Evolutionary conservation across 352 stramenopile genomes (phyloP).

Genomic region (Globisporangium echinulatum): DNA sequence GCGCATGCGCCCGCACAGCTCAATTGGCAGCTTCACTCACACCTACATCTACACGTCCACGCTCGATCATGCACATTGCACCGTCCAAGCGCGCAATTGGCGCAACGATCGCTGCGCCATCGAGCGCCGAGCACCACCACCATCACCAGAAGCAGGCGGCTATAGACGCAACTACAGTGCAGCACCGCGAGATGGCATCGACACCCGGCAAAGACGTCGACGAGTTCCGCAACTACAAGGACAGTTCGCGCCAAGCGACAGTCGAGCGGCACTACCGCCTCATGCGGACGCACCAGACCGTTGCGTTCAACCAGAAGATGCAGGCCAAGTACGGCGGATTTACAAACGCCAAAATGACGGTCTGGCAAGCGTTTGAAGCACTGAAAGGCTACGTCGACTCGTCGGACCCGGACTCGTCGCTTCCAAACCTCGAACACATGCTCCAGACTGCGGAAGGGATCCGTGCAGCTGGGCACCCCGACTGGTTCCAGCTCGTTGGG

Average conservation of each 20-base stretch:
- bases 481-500: conserved; percentile 91
- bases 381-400: conserved; percentile 92
- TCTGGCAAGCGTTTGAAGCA: conserved; percentile 87
- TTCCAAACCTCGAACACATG: conserved; percentile 91
- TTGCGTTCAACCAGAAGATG: conserved; percentile 69
- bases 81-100: conserved; percentile 15
- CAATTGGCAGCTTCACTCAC: background rate
- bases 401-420: conserved; percentile 87
- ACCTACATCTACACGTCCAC: background rate
- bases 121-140: background rate
- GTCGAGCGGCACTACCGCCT: conserved; percentile 75
- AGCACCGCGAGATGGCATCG: conserved; percentile 25
- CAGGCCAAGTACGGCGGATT: conserved; percentile 67
- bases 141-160: background rate
- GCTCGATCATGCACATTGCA: conserved; percentile 17
- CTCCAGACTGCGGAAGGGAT: conserved; percentile 94
- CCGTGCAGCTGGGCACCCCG: conserved; percentile 78
- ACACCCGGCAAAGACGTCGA: conserved; percentile 52
- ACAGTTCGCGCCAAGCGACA: conserved; percentile 52
- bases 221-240: conserved; percentile 77
- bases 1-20: too few relatives aligned
- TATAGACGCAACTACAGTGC: conserved; percentile 6
- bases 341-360: conserved; percentile 80
- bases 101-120: background rate
- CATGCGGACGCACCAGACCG: conserved; percentile 71